Conservation (phyloP, 305 asterid genomes). For the Andrographis paniculata region DNA sequence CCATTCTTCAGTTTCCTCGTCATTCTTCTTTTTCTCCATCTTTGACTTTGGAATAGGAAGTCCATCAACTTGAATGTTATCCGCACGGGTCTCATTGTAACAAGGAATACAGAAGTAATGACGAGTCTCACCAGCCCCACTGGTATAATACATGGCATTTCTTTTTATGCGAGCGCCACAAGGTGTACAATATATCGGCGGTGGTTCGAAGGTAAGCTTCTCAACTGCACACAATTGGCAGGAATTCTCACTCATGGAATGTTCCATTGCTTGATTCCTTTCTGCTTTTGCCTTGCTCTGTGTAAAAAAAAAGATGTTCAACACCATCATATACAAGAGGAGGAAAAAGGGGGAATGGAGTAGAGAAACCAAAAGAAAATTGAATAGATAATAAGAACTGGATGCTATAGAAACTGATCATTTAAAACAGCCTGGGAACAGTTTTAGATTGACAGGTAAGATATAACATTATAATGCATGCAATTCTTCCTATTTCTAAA, state of each 20-base stretch:
- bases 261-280: constrained; percentile 93
- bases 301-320: constrained; percentile 9
- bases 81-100: constrained; percentile 88
- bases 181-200: constrained; percentile 80
- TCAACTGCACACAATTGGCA: constrained; percentile 99
- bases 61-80: constrained; percentile 64
- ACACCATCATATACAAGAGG: too few species aligned
- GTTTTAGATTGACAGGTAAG: too few species aligned
- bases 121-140: constrained; percentile 87
- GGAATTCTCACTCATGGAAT: constrained; percentile 81
- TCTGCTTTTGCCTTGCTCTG: constrained; percentile 97
- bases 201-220: constrained; percentile 90
- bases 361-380: too few species aligned
- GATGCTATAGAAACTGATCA: too few species aligned
- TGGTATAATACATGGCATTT: constrained; percentile 85
- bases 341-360: too few species aligned
- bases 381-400: too few species aligned
- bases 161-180: constrained; percentile 97
- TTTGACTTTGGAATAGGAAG: constrained; percentile 59
- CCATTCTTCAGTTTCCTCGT: constrained; percentile 95
- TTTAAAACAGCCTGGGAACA: too few species aligned
- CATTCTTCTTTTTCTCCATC: constrained; percentile 94
- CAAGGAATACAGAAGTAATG: constrained; percentile 86
- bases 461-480: too few species aligned
- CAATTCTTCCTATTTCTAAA: too few species aligned